Evolutionary conservation across 768 basidiomycete species (phyloP), one percentile per base, ranked within the genome.

Genomic region (Hygrophoropsis aurantiaca): DNA sequence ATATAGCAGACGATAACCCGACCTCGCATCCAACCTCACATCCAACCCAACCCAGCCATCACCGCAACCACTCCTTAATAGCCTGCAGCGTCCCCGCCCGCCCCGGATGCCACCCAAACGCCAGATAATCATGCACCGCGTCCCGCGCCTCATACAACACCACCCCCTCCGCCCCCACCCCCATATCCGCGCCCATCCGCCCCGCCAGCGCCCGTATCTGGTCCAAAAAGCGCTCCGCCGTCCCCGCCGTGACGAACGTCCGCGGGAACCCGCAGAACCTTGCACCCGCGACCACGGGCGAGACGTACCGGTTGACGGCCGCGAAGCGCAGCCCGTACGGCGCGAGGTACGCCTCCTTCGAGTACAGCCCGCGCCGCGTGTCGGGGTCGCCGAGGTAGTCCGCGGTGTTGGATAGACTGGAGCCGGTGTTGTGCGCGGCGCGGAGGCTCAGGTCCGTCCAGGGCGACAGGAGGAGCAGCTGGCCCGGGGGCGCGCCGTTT

Each of bases 181-280:
- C 81, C 49, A 83, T 52, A 47, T 84, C 81, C 30, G 60, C 62
- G 18, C 64, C 59, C 79, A 85, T 81, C 57, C 67, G 71, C 26
- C 73, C 65, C 32, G 64, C 63, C 51, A 84, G 60, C 1, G 71
- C 74, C 24, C 61, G 53, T 32, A 78, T 75, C 36, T 72, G 68
- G 59, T 85, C 84, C n/a, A 73, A 65, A n/a, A 82, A 51, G 8
- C 77, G 59, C 58, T 86, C 84, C 3, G 77, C 77, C 5, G 75
- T 79, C 13, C 84, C 84, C 5, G 69, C 73, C 6, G 73, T 67
- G 36, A 87, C 74, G 60, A 82, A 83, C 0, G 82, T 84, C 18
- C 74, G 66, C 2, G 85, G 84, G 62, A 81, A 86, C 15, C 73
- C 75, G 30, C 62, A 70, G 62, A 85, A 87, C 44, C 65, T 3